Evolutionary conservation across 768 basidiomycete species (phyloP), one percentile per base, ranked within the genome.

Genomic region (Mycena venus): DNA sequence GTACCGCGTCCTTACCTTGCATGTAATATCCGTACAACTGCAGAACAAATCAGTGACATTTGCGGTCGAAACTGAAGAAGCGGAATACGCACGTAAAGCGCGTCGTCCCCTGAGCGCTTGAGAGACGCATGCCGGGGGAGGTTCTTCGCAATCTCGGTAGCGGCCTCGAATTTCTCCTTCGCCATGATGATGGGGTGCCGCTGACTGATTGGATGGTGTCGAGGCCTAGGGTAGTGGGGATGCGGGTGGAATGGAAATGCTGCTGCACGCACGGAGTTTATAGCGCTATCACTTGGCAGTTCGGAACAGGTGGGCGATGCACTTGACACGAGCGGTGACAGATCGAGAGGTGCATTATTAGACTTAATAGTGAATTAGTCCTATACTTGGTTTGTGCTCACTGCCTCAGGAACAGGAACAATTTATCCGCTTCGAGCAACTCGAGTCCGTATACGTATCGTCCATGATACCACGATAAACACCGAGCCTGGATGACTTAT

Each of bases 1-100:
- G n/a, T n/a, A n/a, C n/a, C n/a, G n/a, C n/a, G n/a, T n/a, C n/a
- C n/a, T n/a, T 44, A 67, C 65, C 65, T 67, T 67, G 65, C 65
- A 53, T 67, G 65, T 67, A 67, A 29, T 67, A 67, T 36, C 34
- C 15, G 65, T 67, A 67, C 65, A 67, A 40, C 65, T 55, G 63
- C 63, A 53, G 56, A 27, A 44, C 40, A 15, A 25, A 42, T 44
- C 15, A 63, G 40, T 23, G 53, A 51, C 10, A 10, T 34, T 10
- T 23, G 23, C 32, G 27, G 53, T 9, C 51, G n/a, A n/a, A n/a
- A n/a, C n/a, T n/a, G n/a, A 4, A 23, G 62, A 63, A 36, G 25
- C 42, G 42, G 21, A 25, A 65, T 53, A 67, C 51, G 21, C 49
- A 67, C 65, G 38, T 67, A 67, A 27, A 56, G 49, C 65, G 55